Evolutionary conservation across 768 basidiomycete genomes (phyloP), one percentile per base, ranked within the genome.

Genomic region (Amanita thiersii): DNA sequence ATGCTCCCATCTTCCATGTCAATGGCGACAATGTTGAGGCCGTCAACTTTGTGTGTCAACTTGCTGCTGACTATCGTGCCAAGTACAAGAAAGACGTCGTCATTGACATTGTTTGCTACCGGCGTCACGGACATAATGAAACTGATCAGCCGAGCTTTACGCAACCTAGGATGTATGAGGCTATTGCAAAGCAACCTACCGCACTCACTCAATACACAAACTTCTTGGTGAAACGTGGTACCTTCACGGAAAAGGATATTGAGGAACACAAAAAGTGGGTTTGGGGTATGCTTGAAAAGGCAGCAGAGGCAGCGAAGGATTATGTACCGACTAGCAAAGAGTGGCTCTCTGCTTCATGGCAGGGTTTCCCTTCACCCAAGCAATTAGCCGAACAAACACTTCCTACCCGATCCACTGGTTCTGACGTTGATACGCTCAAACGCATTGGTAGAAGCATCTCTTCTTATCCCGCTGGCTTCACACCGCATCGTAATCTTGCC

Each of bases 231-330:
- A 81, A 81, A 39, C 88, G 96, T 43, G 84, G 85, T 19, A 91
- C 93, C 1, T 99, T 99, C 61, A 93, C 91, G 23, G 85, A 90
- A 61, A 81, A 85, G 63, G 93, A 98, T 55, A 89, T 97, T 39
- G 92, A 94, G 58, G 93, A 97, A 57, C 96, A 98, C 72, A 91
- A 90, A 73, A 87, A 85, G 53, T 99, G 96, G 96, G 96, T 99
- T 2, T 96, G 91, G 92, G 90, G 91, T 24, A 94, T 93, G 88
- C 72, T 99, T 44, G 96, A 99, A 65, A 93, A 84, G 63, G 91
- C 96, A 5, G 80, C 86, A n/a, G 79, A 75, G n/a, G 90, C 77
- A 6, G 74, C 88, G 9, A 96, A 97, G 68, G 90, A 97, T 58
- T 99, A 99, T 61, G 81, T 92, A 29, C 91, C 96, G 9, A 86